Conservation (phyloP, 495 filamentous ascomycete species). For the Aspergillus cristatus region DNA sequence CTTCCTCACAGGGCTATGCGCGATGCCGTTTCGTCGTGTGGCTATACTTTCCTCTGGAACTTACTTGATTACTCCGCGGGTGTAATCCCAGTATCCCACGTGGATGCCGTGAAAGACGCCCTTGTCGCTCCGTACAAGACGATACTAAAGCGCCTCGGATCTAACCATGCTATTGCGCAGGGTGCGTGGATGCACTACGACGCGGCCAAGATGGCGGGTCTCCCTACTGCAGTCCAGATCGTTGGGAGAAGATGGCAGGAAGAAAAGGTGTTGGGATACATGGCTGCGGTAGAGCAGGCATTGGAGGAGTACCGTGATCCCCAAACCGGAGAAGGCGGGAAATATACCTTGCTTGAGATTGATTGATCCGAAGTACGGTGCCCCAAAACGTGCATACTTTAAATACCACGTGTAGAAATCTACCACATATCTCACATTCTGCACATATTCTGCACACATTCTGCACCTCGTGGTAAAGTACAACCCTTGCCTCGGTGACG, state of each 20-base stretch:
- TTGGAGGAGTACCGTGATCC: constrained; percentile 54
- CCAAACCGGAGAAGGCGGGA: constrained; percentile 41
- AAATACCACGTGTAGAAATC: too few relatives aligned
- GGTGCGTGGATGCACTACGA: constrained; percentile 89
- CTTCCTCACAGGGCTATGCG: constrained; percentile 83
- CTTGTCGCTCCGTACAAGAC: constrained; percentile 50
- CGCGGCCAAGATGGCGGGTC: constrained; percentile 69
- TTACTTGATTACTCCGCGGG: constrained; percentile 83
- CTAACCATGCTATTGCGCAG: constrained; percentile 65
- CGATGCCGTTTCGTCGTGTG: constrained; percentile 77
- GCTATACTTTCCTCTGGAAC: constrained; percentile 96
- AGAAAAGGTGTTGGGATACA: constrained; percentile 82
- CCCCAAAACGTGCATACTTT: too few relatives aligned
- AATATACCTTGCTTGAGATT: constrained; percentile 58
- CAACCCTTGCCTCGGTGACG: too few relatives aligned
- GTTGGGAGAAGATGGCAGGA: constrained; percentile 80
- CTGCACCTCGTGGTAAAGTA: too few relatives aligned
- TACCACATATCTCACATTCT: too few relatives aligned
- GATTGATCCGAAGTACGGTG: too few relatives aligned
- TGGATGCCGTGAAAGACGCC: constrained; percentile 59
- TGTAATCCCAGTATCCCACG: constrained; percentile 78
- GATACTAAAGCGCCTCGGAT: constrained; percentile 23
- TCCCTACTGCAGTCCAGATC: constrained; percentile 82
- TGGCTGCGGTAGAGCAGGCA: constrained; percentile 68
- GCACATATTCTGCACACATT: too few relatives aligned